Evolutionary conservation across 257 asterid species (phyloP).

Genomic region (Gynochthodes officinalis): DNA sequence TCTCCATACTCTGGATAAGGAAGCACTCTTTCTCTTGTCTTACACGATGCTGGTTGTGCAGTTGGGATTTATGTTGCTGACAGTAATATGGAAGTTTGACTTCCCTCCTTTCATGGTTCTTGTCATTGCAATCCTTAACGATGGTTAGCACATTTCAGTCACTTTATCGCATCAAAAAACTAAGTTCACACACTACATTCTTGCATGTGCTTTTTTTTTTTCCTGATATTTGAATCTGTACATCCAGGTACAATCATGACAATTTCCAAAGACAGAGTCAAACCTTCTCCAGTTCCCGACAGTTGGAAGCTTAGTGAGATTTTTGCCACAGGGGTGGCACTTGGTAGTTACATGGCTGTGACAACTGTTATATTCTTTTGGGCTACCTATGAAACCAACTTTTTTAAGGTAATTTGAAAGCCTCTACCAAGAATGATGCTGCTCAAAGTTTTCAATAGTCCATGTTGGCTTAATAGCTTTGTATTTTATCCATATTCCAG

Average conservation of each 20-base stretch:
- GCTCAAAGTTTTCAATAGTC: too few relatives aligned
- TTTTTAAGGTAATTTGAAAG: constrained; percentile 37
- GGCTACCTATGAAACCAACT: constrained; percentile 45
- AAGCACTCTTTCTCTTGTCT: not conserved
- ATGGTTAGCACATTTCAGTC: constrained; percentile 19
- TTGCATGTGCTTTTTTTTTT: not conserved
- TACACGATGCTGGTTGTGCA: constrained; percentile 17
- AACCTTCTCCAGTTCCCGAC: constrained; percentile 42
- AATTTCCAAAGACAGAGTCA: constrained; percentile 41
- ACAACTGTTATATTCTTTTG: constrained; percentile 49
- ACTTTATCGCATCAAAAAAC: not conserved
- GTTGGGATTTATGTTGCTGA: constrained; percentile 39
- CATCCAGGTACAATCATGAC: constrained; percentile 41
- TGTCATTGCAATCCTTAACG: constrained; percentile 36
- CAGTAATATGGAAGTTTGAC: constrained; percentile 32
- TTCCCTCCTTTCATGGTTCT: constrained; percentile 47
- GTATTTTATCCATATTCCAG: not conserved
- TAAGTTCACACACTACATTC: not conserved
- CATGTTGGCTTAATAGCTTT: not conserved
- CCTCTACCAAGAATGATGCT: not conserved
- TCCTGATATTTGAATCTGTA: not conserved
- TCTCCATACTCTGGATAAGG: not conserved
- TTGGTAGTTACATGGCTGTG: constrained; percentile 37
- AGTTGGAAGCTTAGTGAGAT: constrained; percentile 47
- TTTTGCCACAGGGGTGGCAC: constrained; percentile 36